Conservation (phyloP, 2,329 filamentous ascomycete species). For the Talaromyces sp. region DNA sequence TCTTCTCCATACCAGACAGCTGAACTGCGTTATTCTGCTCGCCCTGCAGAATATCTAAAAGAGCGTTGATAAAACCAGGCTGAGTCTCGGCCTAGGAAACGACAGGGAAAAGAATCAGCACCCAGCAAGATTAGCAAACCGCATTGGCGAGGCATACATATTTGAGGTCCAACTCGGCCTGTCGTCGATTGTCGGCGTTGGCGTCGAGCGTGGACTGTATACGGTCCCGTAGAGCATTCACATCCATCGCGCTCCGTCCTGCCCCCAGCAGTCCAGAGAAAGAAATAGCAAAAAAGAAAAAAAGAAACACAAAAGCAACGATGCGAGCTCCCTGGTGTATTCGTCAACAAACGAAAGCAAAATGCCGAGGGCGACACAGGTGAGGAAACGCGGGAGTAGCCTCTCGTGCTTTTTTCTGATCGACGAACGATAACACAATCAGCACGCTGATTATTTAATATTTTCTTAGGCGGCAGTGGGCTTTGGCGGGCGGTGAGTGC, state of each 20-base stretch:
- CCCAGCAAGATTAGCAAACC: not conserved
- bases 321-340: not conserved
- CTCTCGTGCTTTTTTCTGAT: conserved; percentile 12
- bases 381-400: conserved; percentile 28
- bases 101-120: conserved; percentile 10
- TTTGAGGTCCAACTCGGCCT: conserved; percentile 61
- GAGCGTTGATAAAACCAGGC: conserved; percentile 81
- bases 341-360: not conserved
- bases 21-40: conserved; percentile 83
- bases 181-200: conserved; percentile 56
- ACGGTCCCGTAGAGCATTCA: conserved; percentile 55
- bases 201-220: conserved; percentile 60
- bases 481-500: conserved; percentile 3
- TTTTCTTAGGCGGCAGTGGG: not conserved
- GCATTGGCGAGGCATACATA: conserved; percentile 40
- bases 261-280: not conserved
- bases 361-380: not conserved
- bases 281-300: not conserved
- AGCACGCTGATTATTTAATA: not conserved
- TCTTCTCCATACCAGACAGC: conserved; percentile 68
- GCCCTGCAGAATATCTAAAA: conserved; percentile 82
- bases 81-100: conserved; percentile 73
- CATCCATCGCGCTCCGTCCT: conserved; percentile 47
- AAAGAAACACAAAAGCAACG: not conserved
- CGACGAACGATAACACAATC: not conserved